Conservation (phyloP, 225 moss, liverwort and hornwort genomes). For the Bryum argenteum region DNA sequence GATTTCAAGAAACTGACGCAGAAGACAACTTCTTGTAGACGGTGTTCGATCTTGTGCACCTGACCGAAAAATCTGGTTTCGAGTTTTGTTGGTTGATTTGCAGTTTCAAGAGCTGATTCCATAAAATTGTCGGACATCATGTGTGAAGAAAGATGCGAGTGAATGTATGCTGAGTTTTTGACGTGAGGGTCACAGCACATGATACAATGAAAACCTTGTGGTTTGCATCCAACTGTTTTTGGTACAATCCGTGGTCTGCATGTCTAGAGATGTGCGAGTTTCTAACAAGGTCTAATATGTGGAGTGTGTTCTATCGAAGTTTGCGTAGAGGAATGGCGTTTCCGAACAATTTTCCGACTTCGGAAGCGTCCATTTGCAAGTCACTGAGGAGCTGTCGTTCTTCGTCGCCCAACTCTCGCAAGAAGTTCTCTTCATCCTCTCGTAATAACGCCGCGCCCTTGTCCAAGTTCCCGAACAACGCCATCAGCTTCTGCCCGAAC, state of each 20-base stretch:
- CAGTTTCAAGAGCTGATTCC: too few relatives aligned
- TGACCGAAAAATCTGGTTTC: too few relatives aligned
- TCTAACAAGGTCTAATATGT: constrained; percentile 10
- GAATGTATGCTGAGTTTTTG: background rate
- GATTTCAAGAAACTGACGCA: too few relatives aligned
- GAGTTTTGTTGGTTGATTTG: too few relatives aligned
- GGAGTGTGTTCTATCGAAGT: constrained; percentile 38
- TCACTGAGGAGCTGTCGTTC: constrained; percentile 63
- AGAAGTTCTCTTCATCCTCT: constrained; percentile 62
- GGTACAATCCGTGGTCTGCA: constrained; percentile 1
- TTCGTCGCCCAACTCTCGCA: constrained; percentile 69
- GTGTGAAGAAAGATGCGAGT: too few relatives aligned
- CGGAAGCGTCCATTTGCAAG: constrained; percentile 67
- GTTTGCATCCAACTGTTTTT: background rate
- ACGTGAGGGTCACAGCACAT: background rate
- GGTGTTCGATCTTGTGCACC: too few relatives aligned
- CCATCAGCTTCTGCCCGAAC: constrained; percentile 37
- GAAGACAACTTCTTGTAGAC: too few relatives aligned
- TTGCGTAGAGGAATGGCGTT: constrained; percentile 71
- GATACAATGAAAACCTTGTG: constrained; percentile 1
- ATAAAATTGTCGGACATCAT: too few relatives aligned
- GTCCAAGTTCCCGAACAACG: constrained; percentile 43
- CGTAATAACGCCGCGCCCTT: constrained; percentile 44
- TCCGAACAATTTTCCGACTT: constrained; percentile 74
- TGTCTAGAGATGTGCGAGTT: background rate